Conservation (phyloP, 331 rosid genomes). For the Pyrus hybrid region DNA sequence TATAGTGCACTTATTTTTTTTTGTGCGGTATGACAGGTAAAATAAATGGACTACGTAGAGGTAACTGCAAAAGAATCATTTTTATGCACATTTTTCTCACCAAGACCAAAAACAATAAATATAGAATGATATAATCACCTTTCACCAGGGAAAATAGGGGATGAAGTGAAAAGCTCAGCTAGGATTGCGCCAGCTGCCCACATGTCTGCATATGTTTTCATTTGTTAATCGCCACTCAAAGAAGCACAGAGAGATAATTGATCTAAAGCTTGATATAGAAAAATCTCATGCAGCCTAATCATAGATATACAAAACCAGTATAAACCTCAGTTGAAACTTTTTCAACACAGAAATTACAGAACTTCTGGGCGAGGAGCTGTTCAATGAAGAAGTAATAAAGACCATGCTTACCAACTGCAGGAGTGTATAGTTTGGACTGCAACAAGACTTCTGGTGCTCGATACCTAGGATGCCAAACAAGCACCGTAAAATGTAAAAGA, state of each 20-base stretch:
- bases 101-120: constrained; percentile 2
- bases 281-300: constrained; percentile 12
- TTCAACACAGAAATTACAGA: not conserved
- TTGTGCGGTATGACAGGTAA: not conserved
- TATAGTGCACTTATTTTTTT: too few species aligned
- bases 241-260: constrained; percentile 10
- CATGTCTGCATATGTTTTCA: constrained; percentile 51
- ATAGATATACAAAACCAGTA: not conserved
- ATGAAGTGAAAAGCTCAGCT: constrained; percentile 75
- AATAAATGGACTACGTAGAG: not conserved
- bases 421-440: constrained; percentile 58
- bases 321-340: not conserved
- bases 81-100: not conserved
- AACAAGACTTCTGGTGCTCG: constrained; percentile 87
- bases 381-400: not conserved
- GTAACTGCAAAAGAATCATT: not conserved
- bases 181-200: constrained; percentile 88
- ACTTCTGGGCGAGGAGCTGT: not conserved
- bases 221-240: constrained; percentile 21
- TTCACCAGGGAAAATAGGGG: constrained; percentile 83
- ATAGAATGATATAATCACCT: constrained; percentile 38
- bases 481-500: not conserved
- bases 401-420: constrained; percentile 64
- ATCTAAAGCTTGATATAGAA: constrained; percentile 9
- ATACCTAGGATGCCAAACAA: constrained; percentile 43